phyloP scores from a whole-genome alignment of 2,329 filamentous ascomycete genomes.

The Sordariomycetes sp. region DNA sequence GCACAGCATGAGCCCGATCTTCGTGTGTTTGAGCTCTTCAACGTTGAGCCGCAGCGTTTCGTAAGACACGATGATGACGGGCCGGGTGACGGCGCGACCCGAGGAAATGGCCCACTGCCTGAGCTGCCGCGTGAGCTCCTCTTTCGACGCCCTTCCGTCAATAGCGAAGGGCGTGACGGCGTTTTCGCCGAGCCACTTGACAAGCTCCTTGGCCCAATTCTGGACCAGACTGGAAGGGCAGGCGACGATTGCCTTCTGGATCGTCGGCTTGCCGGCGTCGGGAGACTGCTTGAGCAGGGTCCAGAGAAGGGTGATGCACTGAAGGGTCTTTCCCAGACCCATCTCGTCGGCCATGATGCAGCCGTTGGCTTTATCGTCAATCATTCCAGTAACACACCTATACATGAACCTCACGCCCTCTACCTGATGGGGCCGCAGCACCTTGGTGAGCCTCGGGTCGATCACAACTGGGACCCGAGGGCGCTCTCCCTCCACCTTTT shows the following conservation, averaged over 20 bases:
- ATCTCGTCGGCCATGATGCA: conserved; percentile 99
- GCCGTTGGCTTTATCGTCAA: conserved; percentile 85
- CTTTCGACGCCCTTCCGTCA: conserved; percentile 91
- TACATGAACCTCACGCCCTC: conserved; percentile 99
- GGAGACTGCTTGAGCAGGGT: conserved; percentile 92
- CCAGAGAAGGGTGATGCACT: conserved; percentile 96
- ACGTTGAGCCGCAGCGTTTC: conserved; percentile 89
- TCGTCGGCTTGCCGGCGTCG: conserved; percentile 84
- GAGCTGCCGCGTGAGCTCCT: conserved; percentile 81
- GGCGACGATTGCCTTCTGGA: conserved; percentile 93
- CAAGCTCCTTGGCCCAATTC: conserved; percentile 96
- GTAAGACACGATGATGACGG: conserved; percentile 95
- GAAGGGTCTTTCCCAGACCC: conserved; percentile 93
- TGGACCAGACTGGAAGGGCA: conserved; percentile 93
- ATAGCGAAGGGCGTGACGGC: conserved; percentile 90
- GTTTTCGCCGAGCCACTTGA: conserved; percentile 91
- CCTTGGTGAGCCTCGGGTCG: conserved; percentile 79
- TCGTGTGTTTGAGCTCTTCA: conserved; percentile 78
- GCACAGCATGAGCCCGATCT: conserved; percentile 86
- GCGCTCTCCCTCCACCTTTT: conserved; percentile 67
- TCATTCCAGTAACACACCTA: conserved; percentile 85
- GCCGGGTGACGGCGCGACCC: conserved; percentile 80
- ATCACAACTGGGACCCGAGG: conserved; percentile 96
- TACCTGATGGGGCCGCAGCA: conserved; percentile 90
- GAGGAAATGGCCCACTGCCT: conserved; percentile 90